phyloP scores from a whole-genome alignment of 768 basidiomycete genomes.

The Mrakia blollopis region DNA sequence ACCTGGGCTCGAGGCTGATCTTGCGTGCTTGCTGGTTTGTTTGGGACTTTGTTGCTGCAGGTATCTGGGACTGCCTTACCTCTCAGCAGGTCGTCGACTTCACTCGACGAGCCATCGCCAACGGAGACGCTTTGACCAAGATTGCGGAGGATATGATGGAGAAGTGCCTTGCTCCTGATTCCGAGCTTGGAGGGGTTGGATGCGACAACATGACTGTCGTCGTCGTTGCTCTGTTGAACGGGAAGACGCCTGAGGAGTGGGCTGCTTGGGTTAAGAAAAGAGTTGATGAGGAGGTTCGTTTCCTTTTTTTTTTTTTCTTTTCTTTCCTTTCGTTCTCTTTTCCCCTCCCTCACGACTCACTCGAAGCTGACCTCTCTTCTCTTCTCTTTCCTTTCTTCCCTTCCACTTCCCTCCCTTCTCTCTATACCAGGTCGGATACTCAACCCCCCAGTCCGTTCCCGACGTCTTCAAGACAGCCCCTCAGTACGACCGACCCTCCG shows the following conservation, averaged over 20 bases:
- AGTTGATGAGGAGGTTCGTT: slow-evolving; percentile 56
- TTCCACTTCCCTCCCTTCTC: not conserved
- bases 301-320: not conserved
- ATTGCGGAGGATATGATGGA: slow-evolving; percentile 87
- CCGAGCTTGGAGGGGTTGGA: slow-evolving; percentile 86
- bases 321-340: not conserved
- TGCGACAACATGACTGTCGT: slow-evolving; percentile 99
- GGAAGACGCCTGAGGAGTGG: slow-evolving; percentile 87
- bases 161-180: slow-evolving; percentile 89
- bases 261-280: slow-evolving; percentile 80
- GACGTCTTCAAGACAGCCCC: slow-evolving; percentile 56
- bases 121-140: slow-evolving; percentile 70
- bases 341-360: not conserved
- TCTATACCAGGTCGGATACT: slow-evolving; percentile 55
- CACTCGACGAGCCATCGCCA: slow-evolving; percentile 71
- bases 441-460: slow-evolving; percentile 69
- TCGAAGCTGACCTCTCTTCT: not conserved
- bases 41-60: slow-evolving; percentile 48
- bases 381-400: slow-evolving; percentile 11
- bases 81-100: slow-evolving; percentile 92
- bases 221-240: slow-evolving; percentile 79
- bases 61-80: slow-evolving; percentile 95
- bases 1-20: not conserved
- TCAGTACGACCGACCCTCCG: slow-evolving; percentile 21
- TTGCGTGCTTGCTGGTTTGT: not conserved